Evolutionary conservation across 345 rosid genomes (phyloP).

Genomic region (Arabis hirsuta): DNA sequence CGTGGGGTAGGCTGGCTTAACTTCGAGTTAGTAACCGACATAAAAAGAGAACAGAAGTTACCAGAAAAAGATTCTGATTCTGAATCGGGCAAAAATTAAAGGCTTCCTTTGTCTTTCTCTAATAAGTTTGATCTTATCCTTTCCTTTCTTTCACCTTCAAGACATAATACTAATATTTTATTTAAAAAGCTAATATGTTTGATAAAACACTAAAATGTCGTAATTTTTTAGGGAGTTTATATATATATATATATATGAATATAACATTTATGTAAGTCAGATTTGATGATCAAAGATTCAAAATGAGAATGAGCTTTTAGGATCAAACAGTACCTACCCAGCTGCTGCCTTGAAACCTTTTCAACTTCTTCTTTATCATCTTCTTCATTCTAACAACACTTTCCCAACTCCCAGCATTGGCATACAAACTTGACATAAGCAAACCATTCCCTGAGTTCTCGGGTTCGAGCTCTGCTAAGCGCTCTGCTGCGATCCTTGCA

Average conservation of each 20-base stretch:
- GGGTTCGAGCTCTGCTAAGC: conserved; percentile 72
- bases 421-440: conserved; percentile 63
- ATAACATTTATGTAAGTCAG: not conserved
- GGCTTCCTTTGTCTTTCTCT: conserved; percentile 5
- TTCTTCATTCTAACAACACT: conserved; percentile 59
- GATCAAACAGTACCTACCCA: conserved; percentile 59
- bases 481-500: conserved; percentile 69
- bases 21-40: not conserved
- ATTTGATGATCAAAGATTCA: too few relatives aligned
- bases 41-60: not conserved
- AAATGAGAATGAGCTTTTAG: not conserved
- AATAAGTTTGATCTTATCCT: not conserved
- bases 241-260: too few relatives aligned
- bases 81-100: not conserved
- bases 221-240: too few relatives aligned
- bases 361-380: conserved; percentile 49
- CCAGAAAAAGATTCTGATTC: not conserved
- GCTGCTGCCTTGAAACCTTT: conserved; percentile 63
- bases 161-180: not conserved
- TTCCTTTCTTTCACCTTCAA: not conserved
- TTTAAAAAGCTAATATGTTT: too few relatives aligned
- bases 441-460: conserved; percentile 60
- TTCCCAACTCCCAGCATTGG: conserved; percentile 66
- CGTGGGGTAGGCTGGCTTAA: not conserved
- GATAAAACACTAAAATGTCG: too few relatives aligned